Evolutionary conservation across 495 filamentous ascomycete genomes (phyloP).

Genomic region (Schizothecium vesticola): DNA sequence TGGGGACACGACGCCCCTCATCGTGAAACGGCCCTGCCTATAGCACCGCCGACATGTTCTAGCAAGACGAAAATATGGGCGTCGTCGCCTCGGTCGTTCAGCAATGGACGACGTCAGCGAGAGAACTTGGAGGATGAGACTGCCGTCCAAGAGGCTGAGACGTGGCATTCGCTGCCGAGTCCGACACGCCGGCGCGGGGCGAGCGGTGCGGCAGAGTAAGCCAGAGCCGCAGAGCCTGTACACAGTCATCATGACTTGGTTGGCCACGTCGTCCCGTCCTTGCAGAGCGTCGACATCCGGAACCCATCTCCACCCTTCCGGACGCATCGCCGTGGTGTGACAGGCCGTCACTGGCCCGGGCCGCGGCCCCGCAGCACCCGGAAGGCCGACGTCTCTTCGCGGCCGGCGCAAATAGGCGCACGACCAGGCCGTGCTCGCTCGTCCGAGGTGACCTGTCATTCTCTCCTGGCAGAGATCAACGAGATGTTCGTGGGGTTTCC

Average conservation of each 20-base stretch:
- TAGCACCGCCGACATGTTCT: neutral
- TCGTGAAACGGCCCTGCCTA: neutral
- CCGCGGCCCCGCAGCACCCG: neutral
- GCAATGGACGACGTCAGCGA: neutral
- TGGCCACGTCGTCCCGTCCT: conserved; percentile 9
- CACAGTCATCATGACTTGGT: neutral
- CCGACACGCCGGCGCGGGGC: neutral
- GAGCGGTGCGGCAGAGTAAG: neutral
- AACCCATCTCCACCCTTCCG: neutral
- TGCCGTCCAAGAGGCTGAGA: neutral
- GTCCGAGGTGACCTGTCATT: neutral
- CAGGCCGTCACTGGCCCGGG: neutral
- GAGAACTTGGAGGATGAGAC: neutral
- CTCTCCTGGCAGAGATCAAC: neutral
- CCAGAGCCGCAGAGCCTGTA: neutral
- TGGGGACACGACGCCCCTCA: neutral
- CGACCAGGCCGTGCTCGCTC: neutral
- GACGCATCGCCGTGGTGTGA: neutral
- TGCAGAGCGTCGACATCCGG: conserved; percentile 3
- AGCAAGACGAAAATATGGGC: neutral
- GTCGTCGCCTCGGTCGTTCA: neutral
- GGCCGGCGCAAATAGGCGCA: neutral
- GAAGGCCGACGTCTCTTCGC: neutral
- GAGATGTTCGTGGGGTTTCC: neutral
- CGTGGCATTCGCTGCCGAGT: neutral